Conservation (phyloP, 805 yeast species). For the Myxozyma melibiosi region DNA sequence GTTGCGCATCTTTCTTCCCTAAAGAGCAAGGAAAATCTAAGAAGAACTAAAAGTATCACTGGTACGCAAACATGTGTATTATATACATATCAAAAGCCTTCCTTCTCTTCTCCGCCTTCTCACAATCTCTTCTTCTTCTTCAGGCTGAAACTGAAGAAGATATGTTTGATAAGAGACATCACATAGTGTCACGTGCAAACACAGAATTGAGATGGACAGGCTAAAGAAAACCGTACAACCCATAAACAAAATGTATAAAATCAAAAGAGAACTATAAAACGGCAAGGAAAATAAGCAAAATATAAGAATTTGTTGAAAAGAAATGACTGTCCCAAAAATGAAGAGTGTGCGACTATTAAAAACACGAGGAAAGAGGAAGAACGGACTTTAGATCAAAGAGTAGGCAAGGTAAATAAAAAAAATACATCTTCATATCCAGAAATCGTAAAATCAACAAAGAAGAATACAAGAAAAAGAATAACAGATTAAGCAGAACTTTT, state of each 20-base stretch:
- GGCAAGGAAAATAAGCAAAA: not conserved
- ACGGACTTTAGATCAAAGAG: not conserved
- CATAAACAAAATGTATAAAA: not conserved
- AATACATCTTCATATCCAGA: not conserved
- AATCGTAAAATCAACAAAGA: conserved; percentile 43
- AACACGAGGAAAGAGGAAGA: not conserved
- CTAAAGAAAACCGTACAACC: not conserved
- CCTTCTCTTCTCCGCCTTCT: no score
- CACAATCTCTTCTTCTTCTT: no score
- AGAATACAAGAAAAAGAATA: not conserved
- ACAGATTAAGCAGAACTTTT: conserved; percentile 9
- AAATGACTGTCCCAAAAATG: not conserved
- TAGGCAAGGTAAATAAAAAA: not conserved
- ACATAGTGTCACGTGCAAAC: no score
- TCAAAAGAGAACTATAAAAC: not conserved
- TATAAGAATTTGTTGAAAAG: no score
- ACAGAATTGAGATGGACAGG: not conserved
- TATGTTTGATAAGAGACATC: no score
- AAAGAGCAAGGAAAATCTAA: no score
- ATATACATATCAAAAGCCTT: no score
- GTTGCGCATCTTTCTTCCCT: no score
- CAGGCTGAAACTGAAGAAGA: no score
- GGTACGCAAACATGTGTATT: no score
- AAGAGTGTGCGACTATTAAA: not conserved
- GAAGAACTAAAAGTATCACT: no score